Evolutionary conservation across 2,329 filamentous ascomycete species (phyloP).

Genomic region (Cercospora citrullina): DNA sequence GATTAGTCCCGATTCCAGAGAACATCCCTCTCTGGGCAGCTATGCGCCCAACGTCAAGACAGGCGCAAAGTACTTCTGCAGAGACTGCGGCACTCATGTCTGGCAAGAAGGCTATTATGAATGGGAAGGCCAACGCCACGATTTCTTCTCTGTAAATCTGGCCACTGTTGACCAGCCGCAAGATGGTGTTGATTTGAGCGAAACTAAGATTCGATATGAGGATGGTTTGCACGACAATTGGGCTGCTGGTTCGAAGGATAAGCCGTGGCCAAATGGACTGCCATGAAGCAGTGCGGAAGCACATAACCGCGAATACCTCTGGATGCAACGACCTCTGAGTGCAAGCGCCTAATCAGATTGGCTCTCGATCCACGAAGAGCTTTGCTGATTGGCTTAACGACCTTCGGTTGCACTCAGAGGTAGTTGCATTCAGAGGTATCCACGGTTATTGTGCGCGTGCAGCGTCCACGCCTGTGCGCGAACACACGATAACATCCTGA

Average conservation of each 20-base stretch:
- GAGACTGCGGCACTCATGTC: slow-evolving; percentile 12
- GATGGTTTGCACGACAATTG: slow-evolving; percentile 17
- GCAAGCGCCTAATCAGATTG: too few relatives aligned
- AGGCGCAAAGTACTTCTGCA: slow-evolving; percentile 10
- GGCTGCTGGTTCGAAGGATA: slow-evolving; percentile 5
- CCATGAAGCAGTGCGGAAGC: background rate
- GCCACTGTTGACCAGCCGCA: slow-evolving; percentile 24
- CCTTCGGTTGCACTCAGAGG: too few relatives aligned
- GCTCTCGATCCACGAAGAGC: too few relatives aligned
- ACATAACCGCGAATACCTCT: too few relatives aligned
- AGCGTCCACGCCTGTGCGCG: background rate
- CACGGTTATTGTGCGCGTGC: background rate
- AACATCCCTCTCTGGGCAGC: slow-evolving; percentile 2
- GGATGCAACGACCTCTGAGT: too few relatives aligned
- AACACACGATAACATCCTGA: background rate
- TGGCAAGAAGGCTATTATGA: slow-evolving; percentile 19
- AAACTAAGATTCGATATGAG: slow-evolving; percentile 20
- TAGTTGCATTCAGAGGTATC: too few relatives aligned
- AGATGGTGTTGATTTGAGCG: slow-evolving; percentile 21
- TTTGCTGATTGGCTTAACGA: too few relatives aligned
- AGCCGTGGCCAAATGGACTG: slow-evolving; percentile 10
- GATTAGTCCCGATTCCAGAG: slow-evolving; percentile 3
- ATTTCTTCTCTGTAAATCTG: slow-evolving; percentile 21
- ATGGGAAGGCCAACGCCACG: slow-evolving; percentile 8
- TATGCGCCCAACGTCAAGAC: slow-evolving; percentile 13